Conservation (phyloP, 257 asterid species). For the Solanum piurae region DNA sequence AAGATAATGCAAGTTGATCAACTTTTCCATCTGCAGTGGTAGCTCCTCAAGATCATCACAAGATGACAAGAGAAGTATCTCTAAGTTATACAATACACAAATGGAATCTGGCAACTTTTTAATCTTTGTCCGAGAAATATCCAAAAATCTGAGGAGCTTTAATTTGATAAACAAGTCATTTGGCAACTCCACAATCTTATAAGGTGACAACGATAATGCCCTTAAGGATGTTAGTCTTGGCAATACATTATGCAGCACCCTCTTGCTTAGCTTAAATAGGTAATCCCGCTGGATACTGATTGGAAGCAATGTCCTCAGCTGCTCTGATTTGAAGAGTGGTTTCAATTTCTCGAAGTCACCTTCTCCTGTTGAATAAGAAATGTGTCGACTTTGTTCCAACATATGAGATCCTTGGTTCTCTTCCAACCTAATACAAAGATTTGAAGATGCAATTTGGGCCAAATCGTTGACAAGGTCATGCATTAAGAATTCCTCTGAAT, state of each 20-base stretch:
- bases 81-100: not conserved
- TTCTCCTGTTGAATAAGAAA: not conserved
- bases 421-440: not conserved
- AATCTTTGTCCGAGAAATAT: not conserved
- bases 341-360: not conserved
- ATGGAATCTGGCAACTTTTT: not conserved
- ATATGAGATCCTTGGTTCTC: not conserved
- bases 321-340: not conserved
- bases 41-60: not conserved
- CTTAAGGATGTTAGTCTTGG: not conserved
- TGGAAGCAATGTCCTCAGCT: slow-evolving; percentile 2
- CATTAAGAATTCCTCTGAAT: not conserved
- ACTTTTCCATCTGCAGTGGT: not conserved
- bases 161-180: not conserved
- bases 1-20: not conserved
- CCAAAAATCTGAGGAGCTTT: not conserved
- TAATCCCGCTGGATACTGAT: not conserved
- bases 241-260: not conserved
- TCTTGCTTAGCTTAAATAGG: not conserved
- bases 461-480: slow-evolving; percentile 8
- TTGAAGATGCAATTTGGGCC: not conserved
- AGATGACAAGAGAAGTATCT: not conserved
- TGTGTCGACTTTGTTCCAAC: not conserved
- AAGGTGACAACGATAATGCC: not conserved
- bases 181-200: not conserved